phyloP scores from a whole-genome alignment of 495 filamentous ascomycete genomes.

The Talaromyces trachyspermus region DNA sequence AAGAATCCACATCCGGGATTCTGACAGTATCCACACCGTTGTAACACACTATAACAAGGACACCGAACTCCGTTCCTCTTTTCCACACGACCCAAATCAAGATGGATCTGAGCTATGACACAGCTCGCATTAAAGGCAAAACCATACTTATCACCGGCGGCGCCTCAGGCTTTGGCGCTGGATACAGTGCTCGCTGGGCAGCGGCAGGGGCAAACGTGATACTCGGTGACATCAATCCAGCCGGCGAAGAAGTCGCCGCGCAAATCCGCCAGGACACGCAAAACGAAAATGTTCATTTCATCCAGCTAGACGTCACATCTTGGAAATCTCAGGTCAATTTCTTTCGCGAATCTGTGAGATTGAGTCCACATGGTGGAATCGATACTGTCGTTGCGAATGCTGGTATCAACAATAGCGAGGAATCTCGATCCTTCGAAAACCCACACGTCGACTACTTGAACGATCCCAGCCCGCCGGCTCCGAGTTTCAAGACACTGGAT shows the following conservation, averaged over 20 bases:
- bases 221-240: slow-evolving; percentile 21
- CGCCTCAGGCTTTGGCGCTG: slow-evolving; percentile 40
- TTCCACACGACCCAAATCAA: background rate
- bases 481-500: slow-evolving; percentile 42
- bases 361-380: slow-evolving; percentile 45
- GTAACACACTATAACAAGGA: background rate
- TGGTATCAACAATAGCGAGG: slow-evolving; percentile 42
- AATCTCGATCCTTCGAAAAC: slow-evolving; percentile 2
- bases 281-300: slow-evolving; percentile 15
- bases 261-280: slow-evolving; percentile 11
- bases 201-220: slow-evolving; percentile 27
- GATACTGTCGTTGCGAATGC: slow-evolving; percentile 64
- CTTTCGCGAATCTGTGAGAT: slow-evolving; percentile 49
- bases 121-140: slow-evolving; percentile 23
- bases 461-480: slow-evolving; percentile 33
- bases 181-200: slow-evolving; percentile 36
- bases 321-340: slow-evolving; percentile 23
- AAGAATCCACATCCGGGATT: background rate
- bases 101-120: slow-evolving; percentile 7
- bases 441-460: slow-evolving; percentile 4
- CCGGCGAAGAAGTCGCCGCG: slow-evolving; percentile 15
- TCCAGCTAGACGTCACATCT: slow-evolving; percentile 42
- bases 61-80: background rate
- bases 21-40: background rate
- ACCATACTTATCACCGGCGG: slow-evolving; percentile 47